These are phyloP conservation scores for Neopestalotiopsis sp. DNA, from an alignment of 2,329 filamentous ascomycete species.

Conservation along the genomic window DNA sequence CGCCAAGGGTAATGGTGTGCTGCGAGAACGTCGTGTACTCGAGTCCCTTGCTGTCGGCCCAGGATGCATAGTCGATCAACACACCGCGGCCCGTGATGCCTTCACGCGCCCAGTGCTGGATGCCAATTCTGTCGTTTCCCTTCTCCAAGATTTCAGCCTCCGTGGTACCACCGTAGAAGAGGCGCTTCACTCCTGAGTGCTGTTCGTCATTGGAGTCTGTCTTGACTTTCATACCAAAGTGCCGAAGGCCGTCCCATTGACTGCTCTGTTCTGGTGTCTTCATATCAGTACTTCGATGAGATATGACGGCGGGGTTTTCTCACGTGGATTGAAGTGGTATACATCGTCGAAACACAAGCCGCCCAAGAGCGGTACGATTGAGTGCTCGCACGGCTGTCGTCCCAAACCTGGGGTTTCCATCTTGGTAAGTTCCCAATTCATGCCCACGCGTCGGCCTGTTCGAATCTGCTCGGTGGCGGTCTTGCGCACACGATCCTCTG, in stretches of 20 bases:
- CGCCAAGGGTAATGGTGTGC: slow-evolving; percentile 38
- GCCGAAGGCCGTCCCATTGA: slow-evolving; percentile 57
- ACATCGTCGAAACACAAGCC: slow-evolving; percentile 54
- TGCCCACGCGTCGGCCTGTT: slow-evolving; percentile 54
- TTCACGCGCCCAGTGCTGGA: slow-evolving; percentile 52
- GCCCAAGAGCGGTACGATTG: slow-evolving; percentile 52
- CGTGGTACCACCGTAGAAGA: slow-evolving; percentile 55
- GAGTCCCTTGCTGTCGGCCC: slow-evolving; percentile 45
- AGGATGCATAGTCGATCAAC: slow-evolving; percentile 54
- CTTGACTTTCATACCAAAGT: slow-evolving; percentile 40
- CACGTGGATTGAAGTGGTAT: slow-evolving; percentile 54
- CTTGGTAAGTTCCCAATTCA: slow-evolving; percentile 62
- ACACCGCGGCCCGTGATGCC: slow-evolving; percentile 57
- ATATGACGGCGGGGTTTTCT: slow-evolving; percentile 18
- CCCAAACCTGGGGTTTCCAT: slow-evolving; percentile 59
- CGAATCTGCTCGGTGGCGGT: slow-evolving; percentile 55
- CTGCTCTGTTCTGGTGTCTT: slow-evolving; percentile 46
- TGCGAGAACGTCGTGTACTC: slow-evolving; percentile 44
- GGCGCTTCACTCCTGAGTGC: slow-evolving; percentile 32
- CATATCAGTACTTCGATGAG: not conserved
- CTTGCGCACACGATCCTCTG: slow-evolving; percentile 53
- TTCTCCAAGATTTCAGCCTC: slow-evolving; percentile 49
- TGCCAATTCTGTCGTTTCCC: slow-evolving; percentile 48
- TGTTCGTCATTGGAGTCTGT: not conserved
- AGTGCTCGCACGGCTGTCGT: slow-evolving; percentile 54